Evolutionary conservation across 2,329 filamentous ascomycete genomes (phyloP), one percentile per base, ranked within the genome.

Genomic region (Penicillium sp.): DNA sequence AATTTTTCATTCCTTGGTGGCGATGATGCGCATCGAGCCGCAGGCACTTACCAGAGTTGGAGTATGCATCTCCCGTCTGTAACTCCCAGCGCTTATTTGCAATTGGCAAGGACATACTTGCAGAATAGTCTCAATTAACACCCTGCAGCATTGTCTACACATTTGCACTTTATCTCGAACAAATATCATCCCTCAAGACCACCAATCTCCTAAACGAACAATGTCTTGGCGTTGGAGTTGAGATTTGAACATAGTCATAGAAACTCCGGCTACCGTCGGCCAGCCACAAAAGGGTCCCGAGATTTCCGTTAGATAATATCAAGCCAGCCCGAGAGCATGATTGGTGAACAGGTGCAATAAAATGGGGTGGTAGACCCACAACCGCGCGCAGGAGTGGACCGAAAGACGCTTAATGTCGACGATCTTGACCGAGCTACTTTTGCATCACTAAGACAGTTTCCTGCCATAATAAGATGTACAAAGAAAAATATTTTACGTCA

Each of bases 231-330:
- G 51, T 60, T 27, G 39, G 22, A 56, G 16, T 45, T 44, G 45
- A 37, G 35, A 37, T 37, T 37, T 37, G 33, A 35, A n/a, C 13
- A 3, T 37, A 1, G 14, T 54, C 19, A 37, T 37, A 39, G 37
- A 29, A 37, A 42, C 19, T 46, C 47, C 62, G 61, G 62, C 49
- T 65, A 64, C 43, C 31, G 3, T 57, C 62, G 62, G 58, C 47
- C 44, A 47, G 53, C 42, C 29, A 31, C 29, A 31, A 29, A 47
- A 11, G 53, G 33, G 49, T 45, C 46, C 55, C 53, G 59, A 10
- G 49, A 58, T 62, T 62, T 52, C 52, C 57, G 44, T 65, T 65
- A 62, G 47, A 52, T 65, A 65, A 65, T 65, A 49, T 46, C 43
- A 47, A 39, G 31, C 48, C 39, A 39, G 45, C 13, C 59, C 60